Base-by-base conservation (phyloP, 1,284 basidiomycete species). In the Fomitiporia mediterranea region DNA sequence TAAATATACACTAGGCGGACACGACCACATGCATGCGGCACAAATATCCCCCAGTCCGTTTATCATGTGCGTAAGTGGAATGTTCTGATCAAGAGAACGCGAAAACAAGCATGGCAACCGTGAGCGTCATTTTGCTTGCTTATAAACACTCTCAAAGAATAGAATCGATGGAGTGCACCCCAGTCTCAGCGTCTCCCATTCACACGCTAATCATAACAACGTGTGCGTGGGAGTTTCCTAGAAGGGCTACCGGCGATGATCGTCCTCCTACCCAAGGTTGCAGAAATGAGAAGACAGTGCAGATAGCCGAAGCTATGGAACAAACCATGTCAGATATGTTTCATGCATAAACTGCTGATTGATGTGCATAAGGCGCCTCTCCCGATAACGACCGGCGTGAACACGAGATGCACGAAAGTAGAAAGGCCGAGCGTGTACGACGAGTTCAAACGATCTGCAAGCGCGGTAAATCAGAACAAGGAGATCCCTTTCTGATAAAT, bases 131-230 rank as follows among this genome's bases (percentile, higher is more conserved):
- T n/a, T n/a, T 13, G 44, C 40, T 21, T 43, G 21, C 17, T 21
- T 43, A 19, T 9, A 43, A 43, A 43, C 40, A 43, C 17, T 9
- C 37, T 7, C n/a, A 21, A 43, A 43, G 40, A 9, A 43, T 9
- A 21, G 40, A 11, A n/a, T 11, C 23, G 43, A 28, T n/a, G n/a
- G n/a, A n/a, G n/a, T n/a, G n/a, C 23, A 5, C 13, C 44, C 15
- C 23, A 1, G 19, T 11, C 44, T 46, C 7, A 4, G 11, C 44
- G 30, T 9, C 27, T 15, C n/a, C 44, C 30, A 30, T 46, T 46
- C 47, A 17, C 35, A 49, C 35, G 47, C 21, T 49, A 49, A 49
- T 49, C 35, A 49, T 23, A 17, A 21, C n/a, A 23, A 23, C 47
- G 32, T 17, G 47, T 23, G 47, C 47, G 47, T 49, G 47, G 35